Evolutionary conservation across 768 basidiomycete species (phyloP), one percentile per base, ranked within the genome.

Genomic region (Termitomyces bulborhizus): DNA sequence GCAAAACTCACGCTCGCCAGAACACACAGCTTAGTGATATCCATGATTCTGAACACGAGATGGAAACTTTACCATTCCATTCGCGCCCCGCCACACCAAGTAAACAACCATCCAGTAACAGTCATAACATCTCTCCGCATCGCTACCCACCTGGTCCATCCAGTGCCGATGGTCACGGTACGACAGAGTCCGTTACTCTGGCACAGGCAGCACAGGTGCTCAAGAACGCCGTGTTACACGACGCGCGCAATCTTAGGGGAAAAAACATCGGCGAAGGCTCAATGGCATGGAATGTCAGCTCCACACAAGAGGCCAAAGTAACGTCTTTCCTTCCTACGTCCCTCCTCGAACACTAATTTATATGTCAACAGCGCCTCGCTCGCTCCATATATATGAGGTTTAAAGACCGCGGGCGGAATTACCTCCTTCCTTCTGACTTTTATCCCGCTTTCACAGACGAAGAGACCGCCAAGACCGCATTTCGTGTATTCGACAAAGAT

Each of bases 401-500:
- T 68, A 80, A 76, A 65, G 76, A 78, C 21, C 75, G 73, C 26
- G 64, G 71, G n/a, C 76, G 86, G 53, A 75, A 67, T 4, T 88
- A 84, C 66, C 76, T 92, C 51, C 62, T 84, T 40, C 75, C 86
- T n/a, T 68, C 74, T 18, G 90, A 91, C 66, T 87, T 92, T 63
- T 75, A 78, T 54, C 83, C 85, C 6, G 88, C 84, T 11, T 92
- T 87, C 63, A 62, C 76, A 16, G 78, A 78, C n/a, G 67, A 71
- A 11, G 76, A 71, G 43, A 76, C 77, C 21, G 85, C 88, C 13
- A 73, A 81, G 56, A 75, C 74, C 11, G 90, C 88, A 2, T 92
- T 92, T 75, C 78, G 78, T 47, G 78, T 90, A 40, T 87, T 90
- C 62, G 88, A 90, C 68, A 78, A 75, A 60, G 90, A 92, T 65